These are phyloP conservation scores for Avena atlantica DNA, from an alignment of 176 grass and related monocot species.

Conservation along the genomic window DNA sequence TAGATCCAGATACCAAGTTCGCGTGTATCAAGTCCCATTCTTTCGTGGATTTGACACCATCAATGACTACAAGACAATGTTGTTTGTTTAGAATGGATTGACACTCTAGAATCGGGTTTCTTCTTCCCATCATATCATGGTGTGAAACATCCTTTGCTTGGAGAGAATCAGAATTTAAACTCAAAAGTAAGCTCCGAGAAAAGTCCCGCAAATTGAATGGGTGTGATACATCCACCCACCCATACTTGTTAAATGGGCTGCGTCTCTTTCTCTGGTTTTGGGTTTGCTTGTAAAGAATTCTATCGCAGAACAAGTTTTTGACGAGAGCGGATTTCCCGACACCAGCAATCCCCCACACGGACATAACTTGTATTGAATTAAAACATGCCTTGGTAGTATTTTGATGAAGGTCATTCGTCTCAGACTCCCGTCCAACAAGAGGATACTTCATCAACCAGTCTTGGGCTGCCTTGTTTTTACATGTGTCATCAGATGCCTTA, in stretches of 20 bases:
- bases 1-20: background rate
- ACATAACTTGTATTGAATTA: background rate
- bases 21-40: background rate
- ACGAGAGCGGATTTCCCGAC: constrained; percentile 10
- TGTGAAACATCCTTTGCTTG: background rate
- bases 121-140: background rate
- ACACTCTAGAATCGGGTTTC: background rate
- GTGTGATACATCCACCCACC: background rate
- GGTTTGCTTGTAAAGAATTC: background rate
- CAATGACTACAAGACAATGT: background rate
- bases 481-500: too few species aligned
- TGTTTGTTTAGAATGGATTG: background rate
- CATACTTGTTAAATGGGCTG: background rate
- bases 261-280: too few species aligned
- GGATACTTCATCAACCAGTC: too few species aligned
- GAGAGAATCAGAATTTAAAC: background rate
- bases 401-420: background rate
- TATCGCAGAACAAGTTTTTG: background rate
- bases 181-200: background rate
- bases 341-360: constrained; percentile 23
- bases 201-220: background rate
- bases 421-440: background rate
- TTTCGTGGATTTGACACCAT: background rate
- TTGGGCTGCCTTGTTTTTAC: too few species aligned
- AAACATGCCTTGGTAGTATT: background rate